Conservation (phyloP, 73 alveolate genomes). For the Paramecium primaurelia region DNA sequence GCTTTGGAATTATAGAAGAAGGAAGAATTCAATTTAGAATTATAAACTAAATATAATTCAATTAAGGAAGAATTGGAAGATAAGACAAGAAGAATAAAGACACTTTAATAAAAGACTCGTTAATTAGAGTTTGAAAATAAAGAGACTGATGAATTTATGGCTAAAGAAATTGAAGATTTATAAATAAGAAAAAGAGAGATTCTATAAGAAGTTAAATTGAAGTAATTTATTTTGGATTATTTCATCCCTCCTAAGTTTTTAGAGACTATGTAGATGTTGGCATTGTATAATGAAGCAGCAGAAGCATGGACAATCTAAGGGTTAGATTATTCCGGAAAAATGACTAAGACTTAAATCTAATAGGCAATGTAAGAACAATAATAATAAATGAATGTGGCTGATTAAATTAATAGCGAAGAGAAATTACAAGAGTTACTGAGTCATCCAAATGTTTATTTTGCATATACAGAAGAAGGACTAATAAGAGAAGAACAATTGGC, state of each 20-base stretch:
- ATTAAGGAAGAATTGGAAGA: slow-evolving; percentile 79
- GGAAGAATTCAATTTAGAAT: slow-evolving; percentile 68
- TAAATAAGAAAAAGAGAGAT: slow-evolving; percentile 75
- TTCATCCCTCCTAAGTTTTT: slow-evolving; percentile 82
- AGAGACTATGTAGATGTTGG: slow-evolving; percentile 75
- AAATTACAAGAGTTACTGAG: slow-evolving; percentile 71
- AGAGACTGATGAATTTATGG: slow-evolving; percentile 74
- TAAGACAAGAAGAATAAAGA: slow-evolving; percentile 70
- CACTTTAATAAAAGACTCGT: slow-evolving; percentile 65
- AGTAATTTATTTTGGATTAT: slow-evolving; percentile 71
- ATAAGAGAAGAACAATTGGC: slow-evolving; percentile 75
- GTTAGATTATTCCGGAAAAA: slow-evolving; percentile 80
- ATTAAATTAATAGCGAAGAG: slow-evolving; percentile 65
- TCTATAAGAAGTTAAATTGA: slow-evolving; percentile 70
- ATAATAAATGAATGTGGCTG: slow-evolving; percentile 71
- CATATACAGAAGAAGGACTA: slow-evolving; percentile 84
- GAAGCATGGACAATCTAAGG: slow-evolving; percentile 82
- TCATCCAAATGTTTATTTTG: slow-evolving; percentile 74
- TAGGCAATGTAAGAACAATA: slow-evolving; percentile 62
- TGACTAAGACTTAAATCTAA: slow-evolving; percentile 63
- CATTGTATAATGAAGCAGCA: slow-evolving; percentile 74
- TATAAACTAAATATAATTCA: slow-evolving; percentile 62
- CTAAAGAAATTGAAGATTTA: slow-evolving; percentile 77
- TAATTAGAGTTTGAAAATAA: slow-evolving; percentile 67
- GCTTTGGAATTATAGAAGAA: slow-evolving; percentile 66